Conservation (phyloP, 257 asterid genomes). For the Anisodus acutangulus region DNA sequence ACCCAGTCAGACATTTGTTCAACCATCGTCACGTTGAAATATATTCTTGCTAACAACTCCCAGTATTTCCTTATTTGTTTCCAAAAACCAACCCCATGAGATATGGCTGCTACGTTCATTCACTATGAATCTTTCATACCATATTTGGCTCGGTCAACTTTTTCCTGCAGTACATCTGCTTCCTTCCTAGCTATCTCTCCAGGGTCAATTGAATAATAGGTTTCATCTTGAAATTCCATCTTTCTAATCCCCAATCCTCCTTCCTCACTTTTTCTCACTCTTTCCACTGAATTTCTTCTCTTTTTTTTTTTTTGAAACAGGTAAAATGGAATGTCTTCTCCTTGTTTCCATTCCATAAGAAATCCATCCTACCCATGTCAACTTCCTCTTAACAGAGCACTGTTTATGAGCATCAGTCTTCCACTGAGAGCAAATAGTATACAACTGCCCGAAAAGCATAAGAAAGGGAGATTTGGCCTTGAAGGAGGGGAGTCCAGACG, state of each 20-base stretch:
- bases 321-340: not conserved
- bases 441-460: not conserved
- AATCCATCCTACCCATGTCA: not conserved
- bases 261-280: not conserved
- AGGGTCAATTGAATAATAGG: not conserved
- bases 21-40: not conserved
- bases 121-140: not conserved
- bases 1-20: not conserved
- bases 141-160: not conserved
- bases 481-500: not conserved
- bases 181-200: not conserved
- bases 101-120: not conserved
- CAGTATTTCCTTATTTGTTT: not conserved
- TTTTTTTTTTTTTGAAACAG: not conserved
- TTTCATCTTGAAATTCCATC: not conserved
- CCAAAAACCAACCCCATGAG: not conserved
- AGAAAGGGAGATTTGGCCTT: not conserved
- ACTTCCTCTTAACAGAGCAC: not conserved
- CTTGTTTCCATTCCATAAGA: not conserved
- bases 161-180: not conserved
- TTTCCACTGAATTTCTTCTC: not conserved
- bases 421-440: not conserved
- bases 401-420: not conserved
- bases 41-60: not conserved
- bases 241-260: not conserved